phyloP scores from a whole-genome alignment of 1,284 basidiomycete genomes.

The Microbotryum violaceum region DNA sequence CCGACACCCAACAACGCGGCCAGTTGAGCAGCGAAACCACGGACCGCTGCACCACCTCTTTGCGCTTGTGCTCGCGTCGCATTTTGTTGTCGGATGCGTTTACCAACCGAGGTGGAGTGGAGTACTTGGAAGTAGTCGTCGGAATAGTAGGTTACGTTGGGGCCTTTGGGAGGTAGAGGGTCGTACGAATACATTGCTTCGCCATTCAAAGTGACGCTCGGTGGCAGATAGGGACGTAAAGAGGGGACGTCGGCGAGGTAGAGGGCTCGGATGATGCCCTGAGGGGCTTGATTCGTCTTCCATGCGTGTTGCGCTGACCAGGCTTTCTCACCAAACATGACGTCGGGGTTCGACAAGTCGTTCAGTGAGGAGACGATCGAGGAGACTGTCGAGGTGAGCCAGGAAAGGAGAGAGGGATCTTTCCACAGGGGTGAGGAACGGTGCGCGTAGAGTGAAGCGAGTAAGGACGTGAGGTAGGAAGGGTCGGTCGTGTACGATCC shows the following conservation, averaged over 20 bases:
- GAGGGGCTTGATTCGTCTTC: conserved; percentile 18
- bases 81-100: background rate
- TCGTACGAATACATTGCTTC: conserved; percentile 32
- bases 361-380: conserved; percentile 8
- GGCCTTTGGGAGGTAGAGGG: conserved; percentile 26
- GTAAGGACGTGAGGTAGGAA: conserved; percentile 47
- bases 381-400: conserved; percentile 50
- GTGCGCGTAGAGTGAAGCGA: conserved; percentile 76
- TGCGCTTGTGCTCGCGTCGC: background rate
- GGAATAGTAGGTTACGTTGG: conserved; percentile 29
- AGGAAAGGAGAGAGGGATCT: conserved; percentile 53
- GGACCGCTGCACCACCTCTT: background rate
- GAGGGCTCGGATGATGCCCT: conserved; percentile 26
- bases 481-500: conserved; percentile 34
- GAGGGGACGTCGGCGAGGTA: conserved; percentile 30
- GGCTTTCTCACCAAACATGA: conserved; percentile 22
- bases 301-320: background rate
- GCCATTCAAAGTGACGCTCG: conserved; percentile 9
- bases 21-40: conserved; percentile 5
- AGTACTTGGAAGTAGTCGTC: conserved; percentile 29
- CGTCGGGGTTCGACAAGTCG: conserved; percentile 26
- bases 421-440: conserved; percentile 75
- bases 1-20: conserved; percentile 26
- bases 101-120: conserved; percentile 2
- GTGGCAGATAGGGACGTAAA: conserved; percentile 32